Base-by-base conservation (phyloP, 2,329 filamentous ascomycete species). In the Cordyceps tenuipes region DNA sequence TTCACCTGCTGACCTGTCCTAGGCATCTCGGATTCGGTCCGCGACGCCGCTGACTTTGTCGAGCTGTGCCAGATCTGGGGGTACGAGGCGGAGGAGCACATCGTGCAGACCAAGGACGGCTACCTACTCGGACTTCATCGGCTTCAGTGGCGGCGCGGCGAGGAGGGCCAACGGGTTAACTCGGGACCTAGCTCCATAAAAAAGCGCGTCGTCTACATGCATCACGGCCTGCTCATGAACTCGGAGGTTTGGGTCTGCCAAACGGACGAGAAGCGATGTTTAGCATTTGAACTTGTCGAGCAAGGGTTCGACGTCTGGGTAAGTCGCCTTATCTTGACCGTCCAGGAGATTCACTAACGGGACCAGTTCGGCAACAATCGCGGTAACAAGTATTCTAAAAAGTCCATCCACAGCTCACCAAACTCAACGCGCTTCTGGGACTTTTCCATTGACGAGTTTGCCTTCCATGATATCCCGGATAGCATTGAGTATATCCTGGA, bases 351-450 rank as follows among this genome's bases (percentile, higher is more conserved):
- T n/a, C 46, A 62, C 68, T 75, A 57, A 76, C 50, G n/a, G 3
- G 9, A 43, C 6, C 62, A 89, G 90, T 80, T 99, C 63, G 94
- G 94, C 55, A 99, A 99, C 73, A 99, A 99, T 69, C 87, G 94
- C 41, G 94, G 94, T 54, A 99, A 99, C 81, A 99, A 99, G 72
- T 99, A 99, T 76, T 96, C 91, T 50, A 99, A 97, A 74, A 99
- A 99, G 75, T 92, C 87, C 2, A 84, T 92, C 56, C 82, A 87
- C 62, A 79, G 80, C 63, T 87, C 90, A 0, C 92, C 94, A 0
- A 87, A 84, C 0, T 87, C 89, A 2, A 77, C 81, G 43, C 80
- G 84, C 15, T 99, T 99, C 72, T 99, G 94, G 94, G 88, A 97
- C 72, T 99, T 99, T 71, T 96, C 91, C 56, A 97, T 99, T 70